These are phyloP conservation scores for Aspergillus hiratsukae DNA, from an alignment of 2,329 filamentous ascomycete genomes.

Conservation along the genomic window DNA sequence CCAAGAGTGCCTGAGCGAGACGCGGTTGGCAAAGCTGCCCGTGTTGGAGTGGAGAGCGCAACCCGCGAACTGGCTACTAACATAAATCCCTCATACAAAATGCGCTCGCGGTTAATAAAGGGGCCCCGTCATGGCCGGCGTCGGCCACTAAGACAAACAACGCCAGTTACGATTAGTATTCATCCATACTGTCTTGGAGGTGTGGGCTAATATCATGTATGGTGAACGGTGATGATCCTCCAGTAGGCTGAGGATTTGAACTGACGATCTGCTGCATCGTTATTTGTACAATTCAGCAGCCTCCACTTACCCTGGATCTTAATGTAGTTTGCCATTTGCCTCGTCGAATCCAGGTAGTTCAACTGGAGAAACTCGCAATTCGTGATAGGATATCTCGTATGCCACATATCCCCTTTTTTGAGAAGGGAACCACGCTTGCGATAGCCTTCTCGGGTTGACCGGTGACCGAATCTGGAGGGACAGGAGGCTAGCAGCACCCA, in stretches of 20 bases:
- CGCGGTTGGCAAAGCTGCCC: background rate
- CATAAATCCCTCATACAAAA: conserved; percentile 22
- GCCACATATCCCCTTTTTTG: background rate
- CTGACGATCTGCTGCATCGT: background rate
- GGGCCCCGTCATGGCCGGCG: background rate
- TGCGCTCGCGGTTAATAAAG: background rate
- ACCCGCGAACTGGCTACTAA: background rate
- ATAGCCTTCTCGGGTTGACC: conserved; percentile 8
- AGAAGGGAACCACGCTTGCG: background rate
- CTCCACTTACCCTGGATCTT: background rate
- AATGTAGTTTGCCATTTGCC: background rate
- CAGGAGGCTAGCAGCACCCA: background rate
- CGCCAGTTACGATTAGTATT: background rate
- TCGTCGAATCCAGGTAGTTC: background rate
- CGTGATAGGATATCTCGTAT: background rate
- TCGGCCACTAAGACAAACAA: background rate
- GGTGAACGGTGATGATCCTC: background rate
- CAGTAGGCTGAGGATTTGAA: background rate
- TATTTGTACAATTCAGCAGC: background rate
- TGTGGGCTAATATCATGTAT: background rate
- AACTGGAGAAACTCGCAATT: background rate
- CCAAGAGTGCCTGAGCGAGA: background rate
- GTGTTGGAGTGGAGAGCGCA: background rate
- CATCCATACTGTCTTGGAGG: background rate
- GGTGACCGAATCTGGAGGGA: conserved; percentile 9